Evolutionary conservation across 2,329 filamentous ascomycete genomes (phyloP).

Genomic region (Arthrobotrys musiformis): DNA sequence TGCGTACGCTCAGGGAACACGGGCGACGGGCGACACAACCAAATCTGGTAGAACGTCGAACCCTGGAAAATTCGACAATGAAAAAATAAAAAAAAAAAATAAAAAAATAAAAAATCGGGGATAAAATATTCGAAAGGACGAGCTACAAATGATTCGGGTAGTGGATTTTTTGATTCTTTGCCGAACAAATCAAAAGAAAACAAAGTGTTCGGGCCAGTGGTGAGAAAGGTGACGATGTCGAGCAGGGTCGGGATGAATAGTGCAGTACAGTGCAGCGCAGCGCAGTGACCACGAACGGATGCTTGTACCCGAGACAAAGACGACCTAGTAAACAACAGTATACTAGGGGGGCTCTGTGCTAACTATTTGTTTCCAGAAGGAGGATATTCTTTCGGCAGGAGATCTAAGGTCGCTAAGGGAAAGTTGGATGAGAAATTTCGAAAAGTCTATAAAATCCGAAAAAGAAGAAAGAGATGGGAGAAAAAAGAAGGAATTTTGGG

Average conservation of each 20-base stretch:
- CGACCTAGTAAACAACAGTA: not conserved
- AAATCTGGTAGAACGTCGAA: not conserved
- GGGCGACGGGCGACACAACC: conserved; percentile 8
- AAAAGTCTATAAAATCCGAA: conserved; percentile 7
- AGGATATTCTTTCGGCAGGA: not conserved
- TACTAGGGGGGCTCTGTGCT: not conserved
- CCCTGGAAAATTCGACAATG: no score
- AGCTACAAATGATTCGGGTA: conserved; percentile 17
- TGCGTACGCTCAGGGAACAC: no score
- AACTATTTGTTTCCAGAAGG: conserved; percentile 46
- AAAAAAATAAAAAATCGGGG: not conserved
- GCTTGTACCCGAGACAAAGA: conserved; percentile 54
- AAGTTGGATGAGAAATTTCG: conserved; percentile 16
- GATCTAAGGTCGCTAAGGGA: conserved; percentile 16
- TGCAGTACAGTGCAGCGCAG: conserved; percentile 1
- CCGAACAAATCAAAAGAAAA: conserved; percentile 29
- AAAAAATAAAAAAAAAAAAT: not conserved
- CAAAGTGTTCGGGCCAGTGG: not conserved
- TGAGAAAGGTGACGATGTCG: not conserved
- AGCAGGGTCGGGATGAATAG: conserved; percentile 2
- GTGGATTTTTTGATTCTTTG: conserved; percentile 1
- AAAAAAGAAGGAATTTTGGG: not conserved
- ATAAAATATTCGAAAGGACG: no score
- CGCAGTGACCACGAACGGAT: no score
- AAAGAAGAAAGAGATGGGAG: conserved; percentile 6